Evolutionary conservation across 2,329 filamentous ascomycete species (phyloP), one percentile per base, ranked within the genome.

Genomic region (Beauveria pseudobassiana): DNA sequence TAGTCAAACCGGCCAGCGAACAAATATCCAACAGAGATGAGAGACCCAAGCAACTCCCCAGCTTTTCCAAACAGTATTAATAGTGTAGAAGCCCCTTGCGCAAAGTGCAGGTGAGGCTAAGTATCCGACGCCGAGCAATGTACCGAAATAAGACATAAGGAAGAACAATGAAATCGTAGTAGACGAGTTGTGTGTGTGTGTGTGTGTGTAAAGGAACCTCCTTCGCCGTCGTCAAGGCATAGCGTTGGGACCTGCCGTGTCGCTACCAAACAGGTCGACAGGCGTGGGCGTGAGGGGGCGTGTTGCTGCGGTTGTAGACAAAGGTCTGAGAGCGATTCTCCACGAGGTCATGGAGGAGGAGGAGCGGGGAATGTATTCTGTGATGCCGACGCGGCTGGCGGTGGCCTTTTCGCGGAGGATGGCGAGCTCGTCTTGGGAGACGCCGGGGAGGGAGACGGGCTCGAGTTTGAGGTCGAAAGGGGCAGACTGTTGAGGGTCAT

Each of bases 381-480:
- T 73, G 65, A 80, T 73, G 64, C 79, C 77, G 59, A 82, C 74
- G 64, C 78, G 75, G 68, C 76, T 77, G 51, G 80, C 79, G 22
- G 76, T 77, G 6, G 79, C 81, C 69, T 82, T 79, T 70, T 82
- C 80, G 66, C 80, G 80, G 63, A 83, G 74, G 65, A 80, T 73
- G 38, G 74, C 69, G 65, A 83, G 74, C 83, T 87, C 82, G 66
- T 85, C 81, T 65, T 83, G 77, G 51, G 80, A 81, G 48, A 86
- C 75, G 45, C 83, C 84, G 2, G 82, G 82, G 16, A 86, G 73
- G 49, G 72, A 73, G 46, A 80, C 74, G n/a, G 76, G 73, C 68
- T 84, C 81, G 62, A 78, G 79, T 69, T 81, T 80, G 68, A 86
- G 81, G 69, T 85, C 77, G 72, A 83, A 87, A 0, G 84, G 84